Conservation (phyloP, 2,329 filamentous ascomycete genomes). For the Penicillium aurantiogriseum region DNA sequence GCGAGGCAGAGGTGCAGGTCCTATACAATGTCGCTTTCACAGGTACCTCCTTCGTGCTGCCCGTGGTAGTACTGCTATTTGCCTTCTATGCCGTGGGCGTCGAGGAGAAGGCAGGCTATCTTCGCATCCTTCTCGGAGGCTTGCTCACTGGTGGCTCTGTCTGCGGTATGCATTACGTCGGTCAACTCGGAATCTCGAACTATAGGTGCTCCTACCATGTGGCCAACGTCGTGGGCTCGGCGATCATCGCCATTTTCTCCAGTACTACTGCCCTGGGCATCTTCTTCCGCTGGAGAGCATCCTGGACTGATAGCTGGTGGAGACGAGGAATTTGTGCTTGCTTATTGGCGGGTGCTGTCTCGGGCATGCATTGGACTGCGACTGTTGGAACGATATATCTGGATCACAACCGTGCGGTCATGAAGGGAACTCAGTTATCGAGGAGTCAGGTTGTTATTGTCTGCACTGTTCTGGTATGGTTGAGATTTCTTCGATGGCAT, state of each 20-base stretch:
- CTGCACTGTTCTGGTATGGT: constrained; percentile 66
- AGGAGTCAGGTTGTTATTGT: constrained; percentile 69
- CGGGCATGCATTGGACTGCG: constrained; percentile 85
- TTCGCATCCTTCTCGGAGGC: constrained; percentile 63
- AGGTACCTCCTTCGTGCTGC: constrained; percentile 74
- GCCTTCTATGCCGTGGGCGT: constrained; percentile 70
- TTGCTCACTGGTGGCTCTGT: constrained; percentile 70
- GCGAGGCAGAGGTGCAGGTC: constrained; percentile 64
- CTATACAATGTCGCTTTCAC: constrained; percentile 72
- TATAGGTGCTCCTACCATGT: constrained; percentile 64
- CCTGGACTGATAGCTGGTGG: constrained; percentile 78
- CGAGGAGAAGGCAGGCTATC: constrained; percentile 56
- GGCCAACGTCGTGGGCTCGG: constrained; percentile 64
- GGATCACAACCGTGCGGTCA: constrained; percentile 49
- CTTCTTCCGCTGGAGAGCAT: constrained; percentile 74
- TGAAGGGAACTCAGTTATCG: constrained; percentile 46
- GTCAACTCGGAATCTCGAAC: constrained; percentile 78
- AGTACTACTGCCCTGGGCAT: constrained; percentile 68
- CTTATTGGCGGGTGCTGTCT: constrained; percentile 70
- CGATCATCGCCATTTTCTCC: constrained; percentile 69
- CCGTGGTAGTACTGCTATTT: constrained; percentile 68
- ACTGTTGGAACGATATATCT: constrained; percentile 68
- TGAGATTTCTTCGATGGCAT: background rate
- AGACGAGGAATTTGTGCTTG: constrained; percentile 66
- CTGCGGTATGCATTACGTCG: constrained; percentile 83